Evolutionary conservation across 2,329 filamentous ascomycete species (phyloP), one percentile per base, ranked within the genome.

Genomic region (Calonectria hawksworthii): DNA sequence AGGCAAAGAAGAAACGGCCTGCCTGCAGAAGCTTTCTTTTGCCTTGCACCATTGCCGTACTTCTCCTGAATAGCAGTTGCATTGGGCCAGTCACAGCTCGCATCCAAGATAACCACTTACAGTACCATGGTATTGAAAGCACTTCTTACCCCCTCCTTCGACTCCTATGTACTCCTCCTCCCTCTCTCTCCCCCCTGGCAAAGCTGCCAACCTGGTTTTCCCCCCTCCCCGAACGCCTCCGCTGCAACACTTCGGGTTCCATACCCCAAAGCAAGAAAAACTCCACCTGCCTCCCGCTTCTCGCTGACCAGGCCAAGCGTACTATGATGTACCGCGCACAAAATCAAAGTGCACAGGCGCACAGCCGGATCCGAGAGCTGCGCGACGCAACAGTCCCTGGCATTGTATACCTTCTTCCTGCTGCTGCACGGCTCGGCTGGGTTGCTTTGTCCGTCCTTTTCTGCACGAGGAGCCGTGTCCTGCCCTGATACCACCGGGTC

Each of bases 191-290:
- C 61, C 50, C 66, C 66, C 56, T 64, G 54, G 64, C 64, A 68
- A 41, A 67, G 36, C 38, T 61, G 65, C 61, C 51, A 74, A 69
- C 72, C 67, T 65, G 67, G 51, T 67, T 67, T 23, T 38, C 38
- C 70, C 68, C 56, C 54, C 56, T 41, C 56, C 44, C 65, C 50
- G 59, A 69, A 70, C 72, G 59, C 72, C 67, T 74, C 67, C 71
- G 47, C 65, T 74, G 72, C 68, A 66, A 70, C 72, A 70, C 72
- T 32, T 73, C 50, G 66, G 71, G 71, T 73, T 73, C 71, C 71
- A 73, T 73, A 32, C 65, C 54, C 65, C 65, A 68, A 61, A 68
- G 56, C 64, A 52, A 67, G 44, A 52, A 67, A 52, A 67, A 67
- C 64, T 67, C 64, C 65, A 68, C 47, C n/a, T 32, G 34, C 28